Base-by-base conservation (phyloP, 768 basidiomycete species). In the Lactarius akahatsu region DNA sequence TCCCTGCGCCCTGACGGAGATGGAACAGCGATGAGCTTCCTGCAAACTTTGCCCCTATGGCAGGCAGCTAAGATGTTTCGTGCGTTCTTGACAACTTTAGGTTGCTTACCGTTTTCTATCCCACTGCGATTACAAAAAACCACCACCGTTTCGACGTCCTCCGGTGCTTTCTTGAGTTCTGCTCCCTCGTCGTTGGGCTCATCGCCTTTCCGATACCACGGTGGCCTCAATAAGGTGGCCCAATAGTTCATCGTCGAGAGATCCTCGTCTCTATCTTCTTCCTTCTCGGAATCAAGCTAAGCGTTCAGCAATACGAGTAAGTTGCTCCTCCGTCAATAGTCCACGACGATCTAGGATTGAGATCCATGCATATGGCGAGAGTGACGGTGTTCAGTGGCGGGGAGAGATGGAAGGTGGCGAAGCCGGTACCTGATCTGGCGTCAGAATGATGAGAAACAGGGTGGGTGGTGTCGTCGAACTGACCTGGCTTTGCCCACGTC, bases 311-410 rank as follows among this genome's bases (percentile, higher is more conserved):
- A 72, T 20, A 97, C 77, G 26, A 96, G 80, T 6, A 89, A 70
- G 55, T 84, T 79, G 4, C 89, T 83, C 0, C 78, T 26, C 80
- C 80, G 1, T 81, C 69, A 16, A 78, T 80, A 28, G 67, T 62
- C 88, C 86, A 88, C 1, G 73, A 67, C 3, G 75, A 73, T 0
- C 78, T 78, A 0, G 79, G 80, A 16, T 79, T 93, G 36, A 94
- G 78, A 72, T 91, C 95, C 85, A 93, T 96, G 74, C 94, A 96
- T n/a, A 96, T 96, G 18, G 83, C 95, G 1, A 96, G 73, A 6
- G 82, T 84, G 13, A 89, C 74, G 0, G 81, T 82, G 1, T 80
- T 78, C 0, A 92, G 73, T 0, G 90, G 89, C 2, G 78, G 76
- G 0, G 88, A 85, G 1, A 94, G 80, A 32, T 82, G 74, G 64